These are phyloP conservation scores for Didymella glomerata DNA, from an alignment of 2,329 filamentous ascomycete genomes.

Conservation along the genomic window DNA sequence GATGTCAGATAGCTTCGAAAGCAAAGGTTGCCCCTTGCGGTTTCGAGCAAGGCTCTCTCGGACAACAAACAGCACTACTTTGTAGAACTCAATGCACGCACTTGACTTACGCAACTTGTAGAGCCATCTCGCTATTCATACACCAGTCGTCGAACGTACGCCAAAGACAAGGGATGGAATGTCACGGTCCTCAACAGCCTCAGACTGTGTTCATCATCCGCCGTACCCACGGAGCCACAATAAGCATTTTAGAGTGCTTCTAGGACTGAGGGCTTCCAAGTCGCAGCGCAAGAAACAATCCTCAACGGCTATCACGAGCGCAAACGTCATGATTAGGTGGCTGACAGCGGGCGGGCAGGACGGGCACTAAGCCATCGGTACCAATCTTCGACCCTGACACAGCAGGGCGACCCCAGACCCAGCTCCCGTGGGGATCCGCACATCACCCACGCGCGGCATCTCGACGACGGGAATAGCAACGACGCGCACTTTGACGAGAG, in stretches of 20 bases:
- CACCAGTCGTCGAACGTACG: too few relatives aligned
- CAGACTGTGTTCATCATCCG: neutral
- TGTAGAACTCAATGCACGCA: too few relatives aligned
- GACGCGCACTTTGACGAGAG: too few relatives aligned
- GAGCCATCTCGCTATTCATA: too few relatives aligned
- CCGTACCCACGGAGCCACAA: neutral
- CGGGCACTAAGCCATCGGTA: constrained; percentile 22
- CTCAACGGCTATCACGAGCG: neutral
- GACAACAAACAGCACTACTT: too few relatives aligned
- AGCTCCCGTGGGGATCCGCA: constrained; percentile 13
- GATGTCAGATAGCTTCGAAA: neutral
- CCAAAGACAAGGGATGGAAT: neutral
- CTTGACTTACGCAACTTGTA: too few relatives aligned
- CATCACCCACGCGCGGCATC: neutral
- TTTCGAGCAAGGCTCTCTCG: too few relatives aligned
- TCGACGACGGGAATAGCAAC: neutral
- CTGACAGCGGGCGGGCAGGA: constrained; percentile 12
- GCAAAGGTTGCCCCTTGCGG: too few relatives aligned
- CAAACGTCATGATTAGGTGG: constrained; percentile 17
- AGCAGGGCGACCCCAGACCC: constrained; percentile 15
- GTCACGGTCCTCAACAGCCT: neutral
- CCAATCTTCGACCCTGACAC: constrained; percentile 12
- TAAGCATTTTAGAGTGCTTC: neutral
- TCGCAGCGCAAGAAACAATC: neutral
- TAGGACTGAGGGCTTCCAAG: neutral